Evolutionary conservation across 2,329 filamentous ascomycete genomes (phyloP).

Genomic region (Leptographium wingfieldii): DNA sequence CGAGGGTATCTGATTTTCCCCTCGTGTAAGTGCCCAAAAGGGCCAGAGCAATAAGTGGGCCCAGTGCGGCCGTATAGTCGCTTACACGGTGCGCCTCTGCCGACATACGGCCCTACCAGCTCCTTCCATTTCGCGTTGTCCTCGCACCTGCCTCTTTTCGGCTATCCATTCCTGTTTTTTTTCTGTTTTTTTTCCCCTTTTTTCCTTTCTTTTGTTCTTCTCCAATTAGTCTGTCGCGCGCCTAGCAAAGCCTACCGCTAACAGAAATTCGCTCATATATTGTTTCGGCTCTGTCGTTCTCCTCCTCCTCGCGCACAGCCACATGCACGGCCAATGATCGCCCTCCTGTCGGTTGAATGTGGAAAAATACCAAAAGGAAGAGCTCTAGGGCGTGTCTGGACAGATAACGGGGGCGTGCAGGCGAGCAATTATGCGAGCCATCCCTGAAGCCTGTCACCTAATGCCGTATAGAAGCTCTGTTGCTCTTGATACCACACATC

Average conservation of each 20-base stretch:
- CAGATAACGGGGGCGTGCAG: not conserved
- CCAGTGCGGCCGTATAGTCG: not conserved
- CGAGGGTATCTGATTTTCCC: not conserved
- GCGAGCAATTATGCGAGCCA: not conserved
- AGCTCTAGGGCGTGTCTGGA: not conserved
- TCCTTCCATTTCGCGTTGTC: not conserved
- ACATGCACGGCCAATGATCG: not conserved
- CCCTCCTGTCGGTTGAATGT: not conserved
- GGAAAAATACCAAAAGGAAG: not conserved
- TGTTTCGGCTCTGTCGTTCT: not conserved
- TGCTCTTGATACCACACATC: not conserved
- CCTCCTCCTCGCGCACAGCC: too few species aligned
- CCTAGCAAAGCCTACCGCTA: not conserved
- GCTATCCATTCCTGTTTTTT: not conserved
- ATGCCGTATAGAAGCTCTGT: too few species aligned
- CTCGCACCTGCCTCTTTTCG: not conserved
- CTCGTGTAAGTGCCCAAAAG: not conserved
- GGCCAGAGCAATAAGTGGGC: not conserved
- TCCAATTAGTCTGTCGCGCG: not conserved
- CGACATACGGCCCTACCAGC: not conserved
- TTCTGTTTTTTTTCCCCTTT: not conserved
- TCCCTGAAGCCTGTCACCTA: not conserved
- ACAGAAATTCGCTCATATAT: not conserved
- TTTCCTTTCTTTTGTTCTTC: not conserved
- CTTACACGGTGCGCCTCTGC: not conserved